phyloP scores from a whole-genome alignment of 106 monocot genomes.

The Agapanthus africanus region DNA sequence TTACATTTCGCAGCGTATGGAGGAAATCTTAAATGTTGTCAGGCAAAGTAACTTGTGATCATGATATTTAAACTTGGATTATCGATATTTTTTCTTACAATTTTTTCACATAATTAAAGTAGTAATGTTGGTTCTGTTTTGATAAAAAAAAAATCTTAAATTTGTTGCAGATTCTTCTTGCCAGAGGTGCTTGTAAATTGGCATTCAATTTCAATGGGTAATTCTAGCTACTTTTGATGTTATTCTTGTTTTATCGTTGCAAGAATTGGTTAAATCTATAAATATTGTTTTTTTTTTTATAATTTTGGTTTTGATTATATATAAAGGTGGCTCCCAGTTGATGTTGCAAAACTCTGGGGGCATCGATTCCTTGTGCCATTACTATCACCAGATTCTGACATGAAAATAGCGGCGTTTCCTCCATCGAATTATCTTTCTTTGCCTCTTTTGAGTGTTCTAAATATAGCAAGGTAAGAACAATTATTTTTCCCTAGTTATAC shows the following conservation, averaged over 20 bases:
- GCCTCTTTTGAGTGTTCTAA: slow-evolving; percentile 68
- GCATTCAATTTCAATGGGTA: slow-evolving; percentile 80
- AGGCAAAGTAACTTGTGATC: slow-evolving; percentile 16
- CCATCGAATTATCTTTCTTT: slow-evolving; percentile 55
- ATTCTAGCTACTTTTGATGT: not conserved
- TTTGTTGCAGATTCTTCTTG: slow-evolving; percentile 50
- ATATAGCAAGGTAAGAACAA: slow-evolving; percentile 69
- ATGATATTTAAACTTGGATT: slow-evolving; percentile 13
- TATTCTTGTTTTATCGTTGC: not conserved
- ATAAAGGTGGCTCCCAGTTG: slow-evolving; percentile 93
- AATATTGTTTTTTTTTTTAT: not conserved
- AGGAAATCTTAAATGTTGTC: slow-evolving; percentile 78
- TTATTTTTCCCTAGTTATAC: too few species aligned
- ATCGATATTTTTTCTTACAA: too few species aligned
- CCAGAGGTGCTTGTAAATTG: slow-evolving; percentile 59
- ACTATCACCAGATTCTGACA: slow-evolving; percentile 42
- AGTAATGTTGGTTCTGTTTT: not conserved
- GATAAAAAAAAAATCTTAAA: too few species aligned
- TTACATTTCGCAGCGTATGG: slow-evolving; percentile 81
- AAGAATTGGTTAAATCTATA: not conserved
- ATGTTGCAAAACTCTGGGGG: slow-evolving; percentile 68
- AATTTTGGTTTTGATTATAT: not conserved
- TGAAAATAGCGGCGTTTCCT: slow-evolving; percentile 40
- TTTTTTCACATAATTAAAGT: too few species aligned
- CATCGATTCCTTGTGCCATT: slow-evolving; percentile 60